phyloP scores from a whole-genome alignment of 2,329 filamentous ascomycete genomes.

The Xylaria digitata region DNA sequence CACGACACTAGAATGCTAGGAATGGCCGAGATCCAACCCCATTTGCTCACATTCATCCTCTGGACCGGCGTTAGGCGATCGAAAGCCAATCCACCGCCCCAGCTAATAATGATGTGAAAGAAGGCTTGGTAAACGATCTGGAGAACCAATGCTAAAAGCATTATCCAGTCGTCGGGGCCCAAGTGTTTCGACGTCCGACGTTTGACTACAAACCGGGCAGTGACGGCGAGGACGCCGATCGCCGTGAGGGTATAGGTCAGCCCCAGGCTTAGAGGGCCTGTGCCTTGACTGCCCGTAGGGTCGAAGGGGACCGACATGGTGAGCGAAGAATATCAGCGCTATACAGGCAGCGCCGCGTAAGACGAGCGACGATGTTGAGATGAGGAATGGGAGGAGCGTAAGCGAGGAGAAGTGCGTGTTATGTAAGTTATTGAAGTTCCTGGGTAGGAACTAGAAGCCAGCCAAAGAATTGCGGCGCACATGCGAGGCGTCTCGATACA shows the following conservation, averaged over 20 bases:
- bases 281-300: slow-evolving; percentile 5
- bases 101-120: neutral
- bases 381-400: slow-evolving; percentile 2
- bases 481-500: neutral
- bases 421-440: slow-evolving; percentile 2
- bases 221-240: neutral
- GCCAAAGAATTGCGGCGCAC: neutral
- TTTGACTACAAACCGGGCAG: neutral
- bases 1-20: slow-evolving; percentile 7
- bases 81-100: neutral
- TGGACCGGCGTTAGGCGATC: neutral
- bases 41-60: neutral
- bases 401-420: neutral
- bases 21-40: neutral
- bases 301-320: neutral
- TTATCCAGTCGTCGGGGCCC: slow-evolving; percentile 19
- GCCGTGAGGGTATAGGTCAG: neutral
- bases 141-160: slow-evolving; percentile 13
- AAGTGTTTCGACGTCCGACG: neutral
- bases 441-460: neutral
- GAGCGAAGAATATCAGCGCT: neutral
- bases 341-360: neutral
- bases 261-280: neutral
- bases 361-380: neutral
- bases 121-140: slow-evolving; percentile 14